phyloP scores from a whole-genome alignment of 345 rosid genomes.

The Firmiana major region DNA sequence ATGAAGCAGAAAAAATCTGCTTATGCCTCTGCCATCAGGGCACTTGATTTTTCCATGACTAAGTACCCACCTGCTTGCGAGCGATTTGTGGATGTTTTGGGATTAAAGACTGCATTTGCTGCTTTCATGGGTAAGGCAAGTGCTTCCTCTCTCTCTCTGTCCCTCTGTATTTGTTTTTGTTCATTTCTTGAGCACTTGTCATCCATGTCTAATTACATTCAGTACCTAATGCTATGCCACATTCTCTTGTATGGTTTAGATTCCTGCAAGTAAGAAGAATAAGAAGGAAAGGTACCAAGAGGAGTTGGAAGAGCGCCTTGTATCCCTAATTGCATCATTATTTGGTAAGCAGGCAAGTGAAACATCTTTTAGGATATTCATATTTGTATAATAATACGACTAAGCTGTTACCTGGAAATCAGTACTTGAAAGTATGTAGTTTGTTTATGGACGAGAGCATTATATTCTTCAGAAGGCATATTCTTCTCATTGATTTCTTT shows the following conservation, averaged over 20 bases:
- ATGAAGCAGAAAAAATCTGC: conserved; percentile 99
- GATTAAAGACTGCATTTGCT: conserved; percentile 90
- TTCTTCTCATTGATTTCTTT: not conserved
- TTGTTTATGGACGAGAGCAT: not conserved
- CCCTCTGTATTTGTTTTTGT: not conserved
- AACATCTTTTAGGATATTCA: conserved; percentile 11
- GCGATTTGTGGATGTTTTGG: conserved; percentile 92
- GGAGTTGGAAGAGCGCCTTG: conserved; percentile 83
- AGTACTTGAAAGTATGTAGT: not conserved
- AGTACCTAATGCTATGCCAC: conserved; percentile 9
- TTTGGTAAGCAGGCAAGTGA: conserved; percentile 77
- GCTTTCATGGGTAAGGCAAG: conserved; percentile 99
- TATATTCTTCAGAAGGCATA: not conserved
- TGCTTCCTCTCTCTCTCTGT: conserved; percentile 15
- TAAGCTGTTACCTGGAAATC: not conserved
- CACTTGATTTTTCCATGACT: conserved; percentile 94
- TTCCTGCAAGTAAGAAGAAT: conserved; percentile 81
- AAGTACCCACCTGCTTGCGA: conserved; percentile 96
- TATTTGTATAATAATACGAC: not conserved
- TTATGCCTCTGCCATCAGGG: conserved; percentile 86
- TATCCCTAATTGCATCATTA: conserved; percentile 78
- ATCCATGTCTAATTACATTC: not conserved
- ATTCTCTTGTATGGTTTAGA: conserved; percentile 39
- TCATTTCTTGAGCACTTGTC: not conserved
- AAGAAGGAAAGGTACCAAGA: conserved; percentile 83